phyloP scores from a whole-genome alignment of 2,329 filamentous ascomycete genomes.

The Neurospora sp. region DNA sequence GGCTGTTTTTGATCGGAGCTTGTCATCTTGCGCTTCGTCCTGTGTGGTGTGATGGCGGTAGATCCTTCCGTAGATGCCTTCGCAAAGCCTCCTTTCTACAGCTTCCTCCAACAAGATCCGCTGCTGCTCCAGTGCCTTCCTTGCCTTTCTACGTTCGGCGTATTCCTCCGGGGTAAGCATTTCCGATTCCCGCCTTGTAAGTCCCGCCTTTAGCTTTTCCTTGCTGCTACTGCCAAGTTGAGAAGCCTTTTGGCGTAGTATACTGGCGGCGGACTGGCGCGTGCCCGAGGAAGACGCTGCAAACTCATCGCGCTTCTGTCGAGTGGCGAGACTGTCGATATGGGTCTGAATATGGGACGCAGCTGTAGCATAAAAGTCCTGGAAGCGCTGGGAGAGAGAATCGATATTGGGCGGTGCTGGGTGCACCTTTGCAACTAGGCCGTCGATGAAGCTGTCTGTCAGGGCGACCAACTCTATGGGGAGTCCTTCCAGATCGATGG shows the following conservation, averaged over 20 bases:
- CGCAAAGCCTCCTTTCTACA: constrained; percentile 76
- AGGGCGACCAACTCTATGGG: constrained; percentile 89
- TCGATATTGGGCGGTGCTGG: constrained; percentile 76
- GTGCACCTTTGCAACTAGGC: constrained; percentile 77
- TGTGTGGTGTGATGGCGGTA: constrained; percentile 87
- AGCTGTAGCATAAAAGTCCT: constrained; percentile 82
- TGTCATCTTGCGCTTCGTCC: constrained; percentile 91
- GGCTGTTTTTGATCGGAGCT: constrained; percentile 86
- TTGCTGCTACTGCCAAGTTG: constrained; percentile 44
- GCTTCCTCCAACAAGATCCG: constrained; percentile 74
- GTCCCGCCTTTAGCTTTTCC: constrained; percentile 35
- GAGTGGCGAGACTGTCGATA: constrained; percentile 67
- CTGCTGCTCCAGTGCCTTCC: constrained; percentile 71
- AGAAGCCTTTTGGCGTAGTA: constrained; percentile 45
- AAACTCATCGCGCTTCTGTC: constrained; percentile 59
- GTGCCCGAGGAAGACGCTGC: constrained; percentile 42
- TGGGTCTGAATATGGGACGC: constrained; percentile 79
- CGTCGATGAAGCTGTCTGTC: constrained; percentile 88
- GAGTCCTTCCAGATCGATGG: constrained; percentile 75
- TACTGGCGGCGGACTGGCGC: constrained; percentile 44
- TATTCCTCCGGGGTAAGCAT: constrained; percentile 89
- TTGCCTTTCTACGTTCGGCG: constrained; percentile 65
- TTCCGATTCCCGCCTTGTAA: constrained; percentile 33
- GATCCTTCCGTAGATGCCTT: constrained; percentile 77
- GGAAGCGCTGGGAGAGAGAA: constrained; percentile 74